phyloP scores from a whole-genome alignment of 495 filamentous ascomycete genomes.

The Penicillium angulare region DNA sequence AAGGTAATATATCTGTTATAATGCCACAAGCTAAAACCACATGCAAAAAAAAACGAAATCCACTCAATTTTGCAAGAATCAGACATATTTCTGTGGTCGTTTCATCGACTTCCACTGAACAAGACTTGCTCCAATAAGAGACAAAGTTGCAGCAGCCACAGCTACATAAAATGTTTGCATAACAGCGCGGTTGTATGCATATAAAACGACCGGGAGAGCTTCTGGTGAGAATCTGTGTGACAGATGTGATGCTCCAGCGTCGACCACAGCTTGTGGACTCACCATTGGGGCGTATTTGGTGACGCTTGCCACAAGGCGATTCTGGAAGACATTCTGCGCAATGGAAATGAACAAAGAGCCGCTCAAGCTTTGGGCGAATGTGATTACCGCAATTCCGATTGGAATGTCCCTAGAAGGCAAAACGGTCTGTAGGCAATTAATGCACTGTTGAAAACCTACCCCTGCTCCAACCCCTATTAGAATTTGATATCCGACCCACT shows the following conservation, averaged over 20 bases:
- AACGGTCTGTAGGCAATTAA: constrained; percentile 69
- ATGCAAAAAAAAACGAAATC: not conserved
- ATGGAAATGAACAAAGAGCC: constrained; percentile 74
- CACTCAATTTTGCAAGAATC: too few species aligned
- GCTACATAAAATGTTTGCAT: constrained; percentile 66
- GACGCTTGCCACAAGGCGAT: constrained; percentile 61
- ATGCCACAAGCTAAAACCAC: not conserved
- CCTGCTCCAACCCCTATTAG: constrained; percentile 69
- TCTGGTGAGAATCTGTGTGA: constrained; percentile 44
- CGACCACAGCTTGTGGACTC: constrained; percentile 50
- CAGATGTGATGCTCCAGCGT: constrained; percentile 66
- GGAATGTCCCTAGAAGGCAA: constrained; percentile 61
- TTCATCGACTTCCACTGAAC: constrained; percentile 80
- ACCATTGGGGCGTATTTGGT: constrained; percentile 46
- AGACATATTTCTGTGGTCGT: constrained; percentile 3
- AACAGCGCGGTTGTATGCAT: constrained; percentile 70
- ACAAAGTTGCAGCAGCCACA: constrained; percentile 57
- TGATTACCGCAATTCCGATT: constrained; percentile 61
- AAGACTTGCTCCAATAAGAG: constrained; percentile 56
- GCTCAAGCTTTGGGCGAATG: constrained; percentile 71
- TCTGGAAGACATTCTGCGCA: constrained; percentile 75
- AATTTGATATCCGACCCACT: constrained; percentile 79
- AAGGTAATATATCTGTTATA: too few species aligned
- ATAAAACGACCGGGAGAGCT: constrained; percentile 53
- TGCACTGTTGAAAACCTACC: constrained; percentile 63